phyloP scores from a whole-genome alignment of 2,329 filamentous ascomycete species.

The Diplodia mutila region DNA sequence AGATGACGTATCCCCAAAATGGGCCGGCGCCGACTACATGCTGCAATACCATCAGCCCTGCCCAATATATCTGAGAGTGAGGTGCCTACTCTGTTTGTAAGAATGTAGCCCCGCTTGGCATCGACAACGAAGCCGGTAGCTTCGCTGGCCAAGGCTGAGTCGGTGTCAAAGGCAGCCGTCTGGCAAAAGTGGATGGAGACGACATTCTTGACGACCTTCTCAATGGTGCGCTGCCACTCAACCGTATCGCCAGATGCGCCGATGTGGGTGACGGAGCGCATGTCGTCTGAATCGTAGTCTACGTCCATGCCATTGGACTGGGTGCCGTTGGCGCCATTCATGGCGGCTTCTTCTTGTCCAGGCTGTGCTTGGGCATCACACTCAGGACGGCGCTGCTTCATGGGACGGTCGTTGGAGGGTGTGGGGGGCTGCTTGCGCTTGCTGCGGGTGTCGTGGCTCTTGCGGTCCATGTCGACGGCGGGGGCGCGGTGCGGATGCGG shows the following conservation, averaged over 20 bases:
- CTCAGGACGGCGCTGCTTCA: conserved; percentile 60
- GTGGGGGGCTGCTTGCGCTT: conserved; percentile 62
- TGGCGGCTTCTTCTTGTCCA: conserved; percentile 44
- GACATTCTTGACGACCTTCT: conserved; percentile 90
- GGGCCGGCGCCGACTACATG: conserved; percentile 95
- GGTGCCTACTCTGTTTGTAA: conserved; percentile 51
- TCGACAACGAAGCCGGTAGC: conserved; percentile 98
- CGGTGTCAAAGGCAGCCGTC: conserved; percentile 98
- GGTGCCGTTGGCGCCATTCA: conserved; percentile 40
- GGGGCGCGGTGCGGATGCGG: not conserved
- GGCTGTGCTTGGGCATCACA: conserved; percentile 39
- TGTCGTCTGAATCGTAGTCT: conserved; percentile 52
- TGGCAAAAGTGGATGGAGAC: conserved; percentile 99
- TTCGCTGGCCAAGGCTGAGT: conserved; percentile 88
- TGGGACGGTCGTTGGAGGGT: conserved; percentile 54
- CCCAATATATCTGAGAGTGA: not conserved
- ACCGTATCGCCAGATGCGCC: conserved; percentile 64
- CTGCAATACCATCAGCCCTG: conserved; percentile 43
- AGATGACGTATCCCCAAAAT: conserved; percentile 98
- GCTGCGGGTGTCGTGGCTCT: conserved; percentile 42
- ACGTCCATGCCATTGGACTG: conserved; percentile 46
- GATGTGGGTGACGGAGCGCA: conserved; percentile 41
- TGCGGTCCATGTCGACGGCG: conserved; percentile 19
- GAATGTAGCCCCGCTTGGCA: conserved; percentile 76
- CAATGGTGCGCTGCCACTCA: conserved; percentile 95